phyloP scores from a whole-genome alignment of 192 early-diverging fungal genomes.

The Coemansia sp. region DNA sequence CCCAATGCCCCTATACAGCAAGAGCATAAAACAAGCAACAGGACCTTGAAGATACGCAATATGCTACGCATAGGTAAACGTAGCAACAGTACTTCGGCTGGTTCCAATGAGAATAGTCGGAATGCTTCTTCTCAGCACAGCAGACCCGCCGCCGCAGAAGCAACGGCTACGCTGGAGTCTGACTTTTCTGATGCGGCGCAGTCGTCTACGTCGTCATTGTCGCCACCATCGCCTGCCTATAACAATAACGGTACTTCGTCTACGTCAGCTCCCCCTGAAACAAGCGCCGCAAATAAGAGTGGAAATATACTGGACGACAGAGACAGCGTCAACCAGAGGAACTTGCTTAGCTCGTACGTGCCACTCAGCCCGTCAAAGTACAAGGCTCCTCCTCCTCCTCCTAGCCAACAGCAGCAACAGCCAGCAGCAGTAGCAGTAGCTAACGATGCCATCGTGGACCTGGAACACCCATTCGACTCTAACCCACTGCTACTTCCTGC shows the following conservation, averaged over 20 bases:
- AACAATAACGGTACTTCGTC: no score
- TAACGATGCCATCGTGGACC: conserved; percentile 3
- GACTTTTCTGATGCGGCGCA: conserved; percentile 31
- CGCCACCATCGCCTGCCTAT: background rate
- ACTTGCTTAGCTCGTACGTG: conserved; percentile 9
- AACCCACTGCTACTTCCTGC: conserved; percentile 20
- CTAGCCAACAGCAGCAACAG: background rate
- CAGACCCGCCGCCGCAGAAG: background rate
- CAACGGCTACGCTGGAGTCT: conserved; percentile 26
- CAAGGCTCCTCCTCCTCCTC: background rate
- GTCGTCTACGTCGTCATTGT: background rate
- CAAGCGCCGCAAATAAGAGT: background rate
- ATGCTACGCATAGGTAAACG: conserved; percentile 32
- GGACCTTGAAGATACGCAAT: conserved; percentile 31
- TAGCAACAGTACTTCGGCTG: background rate
- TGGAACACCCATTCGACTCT: conserved; percentile 25
- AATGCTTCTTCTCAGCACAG: background rate
- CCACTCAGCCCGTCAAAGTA: conserved; percentile 25
- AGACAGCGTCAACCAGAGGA: background rate
- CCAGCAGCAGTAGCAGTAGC: background rate
- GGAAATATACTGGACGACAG: background rate
- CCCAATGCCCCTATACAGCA: no score
- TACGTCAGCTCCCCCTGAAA: background rate
- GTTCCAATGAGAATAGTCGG: background rate
- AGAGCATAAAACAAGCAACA: conserved; percentile 11